Evolutionary conservation across 2,329 filamentous ascomycete species (phyloP).

Genomic region (Colletotrichum higginsianum): DNA sequence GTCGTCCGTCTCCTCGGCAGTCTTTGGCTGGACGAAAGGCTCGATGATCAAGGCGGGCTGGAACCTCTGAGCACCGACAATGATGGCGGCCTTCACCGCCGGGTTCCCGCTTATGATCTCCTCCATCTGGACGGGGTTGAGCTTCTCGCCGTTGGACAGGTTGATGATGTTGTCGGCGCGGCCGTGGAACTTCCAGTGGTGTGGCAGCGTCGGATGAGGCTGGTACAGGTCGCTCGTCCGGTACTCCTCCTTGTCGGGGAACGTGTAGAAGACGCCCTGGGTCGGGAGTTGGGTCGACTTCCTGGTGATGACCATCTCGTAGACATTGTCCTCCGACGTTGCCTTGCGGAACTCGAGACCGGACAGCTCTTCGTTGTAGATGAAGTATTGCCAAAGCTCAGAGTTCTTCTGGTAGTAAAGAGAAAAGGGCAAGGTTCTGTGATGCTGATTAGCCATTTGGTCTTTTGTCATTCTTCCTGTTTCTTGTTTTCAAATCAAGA

Average conservation of each 20-base stretch:
- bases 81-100: slow-evolving; percentile 57
- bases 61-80: slow-evolving; percentile 62
- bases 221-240: slow-evolving; percentile 61
- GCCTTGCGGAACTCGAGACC: slow-evolving; percentile 57
- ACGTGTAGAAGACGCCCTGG: slow-evolving; percentile 58
- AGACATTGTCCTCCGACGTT: slow-evolving; percentile 49
- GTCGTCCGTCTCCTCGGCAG: slow-evolving; percentile 41
- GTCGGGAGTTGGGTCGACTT: slow-evolving; percentile 54
- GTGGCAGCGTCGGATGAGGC: slow-evolving; percentile 54
- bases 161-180: slow-evolving; percentile 61
- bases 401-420: slow-evolving; percentile 54
- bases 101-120: slow-evolving; percentile 56
- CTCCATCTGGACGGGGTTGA: slow-evolving; percentile 63
- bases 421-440: slow-evolving; percentile 42
- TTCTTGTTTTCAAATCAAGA: too few relatives aligned
- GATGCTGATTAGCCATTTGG: not conserved
- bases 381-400: slow-evolving; percentile 36
- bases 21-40: slow-evolving; percentile 50
- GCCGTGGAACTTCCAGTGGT: slow-evolving; percentile 52
- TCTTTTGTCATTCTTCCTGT: too few relatives aligned
- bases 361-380: slow-evolving; percentile 55
- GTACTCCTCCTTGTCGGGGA: slow-evolving; percentile 54
- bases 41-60: slow-evolving; percentile 65
- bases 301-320: slow-evolving; percentile 57
- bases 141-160: slow-evolving; percentile 65